phyloP scores from a whole-genome alignment of 2,329 filamentous ascomycete species.

The Aureobasidium lini region DNA sequence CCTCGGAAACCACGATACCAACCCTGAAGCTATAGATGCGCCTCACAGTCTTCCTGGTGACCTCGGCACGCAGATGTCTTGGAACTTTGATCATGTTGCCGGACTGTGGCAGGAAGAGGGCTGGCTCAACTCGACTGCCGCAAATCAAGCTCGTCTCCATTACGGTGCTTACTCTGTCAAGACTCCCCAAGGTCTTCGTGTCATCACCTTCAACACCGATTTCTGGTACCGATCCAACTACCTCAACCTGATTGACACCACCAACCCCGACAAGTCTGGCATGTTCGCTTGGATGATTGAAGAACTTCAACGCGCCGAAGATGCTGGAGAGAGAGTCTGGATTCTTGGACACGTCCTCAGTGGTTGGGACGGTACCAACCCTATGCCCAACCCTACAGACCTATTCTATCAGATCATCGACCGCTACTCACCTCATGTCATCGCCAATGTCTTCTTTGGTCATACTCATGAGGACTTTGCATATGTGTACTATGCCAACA shows the following conservation, averaged over 20 bases:
- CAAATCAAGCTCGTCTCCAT: conserved; percentile 43
- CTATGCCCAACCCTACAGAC: conserved; percentile 46
- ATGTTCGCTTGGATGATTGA: conserved; percentile 43
- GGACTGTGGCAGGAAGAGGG: conserved; percentile 49
- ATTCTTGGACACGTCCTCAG: conserved; percentile 48
- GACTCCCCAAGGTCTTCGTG: conserved; percentile 45
- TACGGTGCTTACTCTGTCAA: conserved; percentile 51
- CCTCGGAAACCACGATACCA: conserved; percentile 52
- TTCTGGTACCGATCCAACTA: conserved; percentile 41
- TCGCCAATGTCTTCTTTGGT: conserved; percentile 48
- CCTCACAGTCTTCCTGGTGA: conserved; percentile 47
- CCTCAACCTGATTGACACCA: conserved; percentile 47
- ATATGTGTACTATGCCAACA: conserved; percentile 48
- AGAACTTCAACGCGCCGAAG: conserved; percentile 47
- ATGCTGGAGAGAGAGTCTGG: conserved; percentile 47
- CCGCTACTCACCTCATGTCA: conserved; percentile 48
- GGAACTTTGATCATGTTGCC: conserved; percentile 51
- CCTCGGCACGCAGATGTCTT: conserved; percentile 48
- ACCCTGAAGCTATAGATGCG: conserved; percentile 46
- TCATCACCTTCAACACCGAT: conserved; percentile 48
- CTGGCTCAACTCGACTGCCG: conserved; percentile 43
- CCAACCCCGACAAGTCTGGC: conserved; percentile 44
- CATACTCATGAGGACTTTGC: conserved; percentile 50
- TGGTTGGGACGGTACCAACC: conserved; percentile 47
- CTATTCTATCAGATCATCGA: conserved; percentile 50